Evolutionary conservation across 169 alveolate species (phyloP), one percentile per base, ranked within the genome.

Genomic region (Plasmodium cynomolgi): DNA sequence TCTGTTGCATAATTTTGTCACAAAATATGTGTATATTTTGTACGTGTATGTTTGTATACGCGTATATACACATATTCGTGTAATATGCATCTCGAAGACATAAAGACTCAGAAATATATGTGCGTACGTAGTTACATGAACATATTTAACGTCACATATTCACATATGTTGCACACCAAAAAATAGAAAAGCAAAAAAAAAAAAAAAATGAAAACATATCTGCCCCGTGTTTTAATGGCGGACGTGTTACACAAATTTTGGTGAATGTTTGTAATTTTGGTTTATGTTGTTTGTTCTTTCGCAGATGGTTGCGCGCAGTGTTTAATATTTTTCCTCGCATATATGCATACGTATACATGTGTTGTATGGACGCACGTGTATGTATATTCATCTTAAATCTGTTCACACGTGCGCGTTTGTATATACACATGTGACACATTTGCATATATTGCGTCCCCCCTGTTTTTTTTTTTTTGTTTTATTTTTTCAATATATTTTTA

Each of bases 271-370:
- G 20, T 39, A 41, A 85, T 37, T 47, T 75, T 54, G 77, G 84
- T 84, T 85, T 31, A 39, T 74, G 81, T 85, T 85, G 93, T 85
- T 50, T 50, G 41, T 85, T 50, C 80, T 85, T 85, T 37, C 72
- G 34, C 39, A 85, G 71, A 37, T 85, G 80, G 68, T 85, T 85
- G 86, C 68, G 41, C 56, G 77, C 20, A 26, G 44, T 41, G 75
- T 72, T 68, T 84, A 84, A 37, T 84, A 33, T 62, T 56, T 83
- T 9, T 58, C 39, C 71, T 58, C 72, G 20, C 8, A 72, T 26
- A 84, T 29, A 54, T 79, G 68, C 79, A 82, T 31, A 82, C 72
- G 39, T 54, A 44, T 33, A 50, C 39, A 82, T 54, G 9, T 29
- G 20, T 84, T 31, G 3, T 62, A 8, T 62, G 33, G 33, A 62